Evolutionary conservation across 1,284 basidiomycete species (phyloP).

Genomic region (Sanghuangporus weigelae): DNA sequence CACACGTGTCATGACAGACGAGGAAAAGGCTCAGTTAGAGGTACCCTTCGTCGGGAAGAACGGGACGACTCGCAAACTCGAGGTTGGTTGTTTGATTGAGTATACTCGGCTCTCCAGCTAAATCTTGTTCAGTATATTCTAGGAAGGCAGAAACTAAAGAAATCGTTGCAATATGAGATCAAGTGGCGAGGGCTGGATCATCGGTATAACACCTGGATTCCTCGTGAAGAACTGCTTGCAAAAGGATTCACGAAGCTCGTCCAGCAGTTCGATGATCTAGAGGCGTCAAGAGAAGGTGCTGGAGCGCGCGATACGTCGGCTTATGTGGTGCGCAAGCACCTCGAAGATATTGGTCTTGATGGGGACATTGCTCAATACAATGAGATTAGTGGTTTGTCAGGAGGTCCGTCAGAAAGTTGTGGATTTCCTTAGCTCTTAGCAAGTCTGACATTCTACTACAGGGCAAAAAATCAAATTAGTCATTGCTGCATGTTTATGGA

Average conservation of each 20-base stretch:
- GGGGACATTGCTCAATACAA: constrained; percentile 98
- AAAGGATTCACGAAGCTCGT: constrained; percentile 92
- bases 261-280: constrained; percentile 95
- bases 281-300: constrained; percentile 91
- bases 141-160: constrained; percentile 97
- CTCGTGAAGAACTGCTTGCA: constrained; percentile 82
- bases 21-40: constrained; percentile 81
- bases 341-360: constrained; percentile 94
- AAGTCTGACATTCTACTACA: constrained; percentile 26
- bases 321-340: constrained; percentile 79
- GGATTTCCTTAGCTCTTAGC: constrained; percentile 20
- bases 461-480: constrained; percentile 98
- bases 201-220: constrained; percentile 91
- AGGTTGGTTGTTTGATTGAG: constrained; percentile 43
- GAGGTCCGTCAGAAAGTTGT: constrained; percentile 43
- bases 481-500: constrained; percentile 92
- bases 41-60: constrained; percentile 90
- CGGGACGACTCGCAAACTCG: constrained; percentile 88
- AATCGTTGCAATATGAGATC: constrained; percentile 92
- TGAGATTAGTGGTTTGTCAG: constrained; percentile 87
- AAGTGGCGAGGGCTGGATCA: constrained; percentile 97
- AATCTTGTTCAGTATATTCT: constrained; percentile 62
- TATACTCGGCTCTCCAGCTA: constrained; percentile 2
- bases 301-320: constrained; percentile 81
- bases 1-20: constrained; percentile 85